phyloP scores from a whole-genome alignment of 352 stramenopile species.

The Pseudoperonospora humuli region DNA sequence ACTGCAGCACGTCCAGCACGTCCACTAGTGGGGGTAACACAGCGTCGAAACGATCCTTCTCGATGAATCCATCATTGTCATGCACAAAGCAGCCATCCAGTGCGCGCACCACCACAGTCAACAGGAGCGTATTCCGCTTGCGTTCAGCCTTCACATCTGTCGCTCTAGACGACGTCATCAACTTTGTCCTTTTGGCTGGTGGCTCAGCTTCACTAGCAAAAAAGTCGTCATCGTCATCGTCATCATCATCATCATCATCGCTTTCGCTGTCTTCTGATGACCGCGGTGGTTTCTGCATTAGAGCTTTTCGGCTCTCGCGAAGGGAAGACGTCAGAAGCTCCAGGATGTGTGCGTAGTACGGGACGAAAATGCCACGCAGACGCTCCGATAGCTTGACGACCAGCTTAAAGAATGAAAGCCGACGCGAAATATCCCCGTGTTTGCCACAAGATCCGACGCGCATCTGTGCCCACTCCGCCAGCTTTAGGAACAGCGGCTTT shows the following conservation, averaged over 20 bases:
- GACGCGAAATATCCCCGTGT: conserved; percentile 37
- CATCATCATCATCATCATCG: conserved; percentile 25
- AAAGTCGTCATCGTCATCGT: conserved; percentile 30
- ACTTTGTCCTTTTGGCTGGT: conserved; percentile 50
- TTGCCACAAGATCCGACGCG: conserved; percentile 22
- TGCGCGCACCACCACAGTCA: conserved; percentile 54
- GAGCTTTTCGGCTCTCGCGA: conserved; percentile 36
- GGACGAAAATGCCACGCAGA: conserved; percentile 83
- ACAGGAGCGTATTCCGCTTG: conserved; percentile 34
- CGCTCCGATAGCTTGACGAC: conserved; percentile 71
- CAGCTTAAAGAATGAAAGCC: conserved; percentile 78
- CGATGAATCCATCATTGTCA: conserved; percentile 81
- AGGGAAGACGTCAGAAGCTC: conserved; percentile 46
- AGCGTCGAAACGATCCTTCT: conserved; percentile 79
- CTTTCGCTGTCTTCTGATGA: conserved; percentile 23
- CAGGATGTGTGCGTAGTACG: conserved; percentile 78
- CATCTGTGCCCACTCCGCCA: conserved; percentile 66
- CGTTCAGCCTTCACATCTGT: conserved; percentile 20
- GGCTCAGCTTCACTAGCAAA: conserved; percentile 48
- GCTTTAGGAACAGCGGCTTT: conserved; percentile 84
- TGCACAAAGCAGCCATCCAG: conserved; percentile 81
- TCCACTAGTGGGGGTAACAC: conserved; percentile 71
- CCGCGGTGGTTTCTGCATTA: conserved; percentile 37
- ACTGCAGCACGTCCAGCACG: conserved; percentile 60
- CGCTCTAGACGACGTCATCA: conserved; percentile 16